A percentile compares a stretch with the other conserved stretches of the same genome.
Conservation (phyloP, 495 filamentous ascomycete genomes). For the Talaromyces ruber region DNA sequence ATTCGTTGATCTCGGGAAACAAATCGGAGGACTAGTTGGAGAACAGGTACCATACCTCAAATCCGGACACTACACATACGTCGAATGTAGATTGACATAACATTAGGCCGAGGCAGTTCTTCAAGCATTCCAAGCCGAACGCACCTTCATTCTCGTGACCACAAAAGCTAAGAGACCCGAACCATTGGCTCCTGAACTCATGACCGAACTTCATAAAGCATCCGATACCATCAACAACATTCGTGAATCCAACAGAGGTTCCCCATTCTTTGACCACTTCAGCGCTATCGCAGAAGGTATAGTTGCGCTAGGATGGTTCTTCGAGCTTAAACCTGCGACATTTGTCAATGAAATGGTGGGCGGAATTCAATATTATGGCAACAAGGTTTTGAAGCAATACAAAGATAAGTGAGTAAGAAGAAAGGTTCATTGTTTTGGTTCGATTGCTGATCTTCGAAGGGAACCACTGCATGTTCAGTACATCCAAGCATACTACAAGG, state of each 20-base stretch:
- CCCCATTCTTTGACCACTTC: constrained; percentile 65
- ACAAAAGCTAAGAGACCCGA: constrained; percentile 91
- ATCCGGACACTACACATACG: neutral
- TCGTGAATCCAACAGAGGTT: constrained; percentile 66
- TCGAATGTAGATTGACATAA: neutral
- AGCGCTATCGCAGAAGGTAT: constrained; percentile 85
- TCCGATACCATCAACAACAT: constrained; percentile 69
- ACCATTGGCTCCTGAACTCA: constrained; percentile 56
- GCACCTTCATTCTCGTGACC: constrained; percentile 78
- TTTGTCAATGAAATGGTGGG: constrained; percentile 71
- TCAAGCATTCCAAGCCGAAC: constrained; percentile 69
- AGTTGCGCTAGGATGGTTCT: constrained; percentile 76
- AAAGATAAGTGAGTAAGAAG: constrained; percentile 69
- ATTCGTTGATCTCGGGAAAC: constrained; percentile 69
- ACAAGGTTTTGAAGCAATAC: constrained; percentile 78
- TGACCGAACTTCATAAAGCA: constrained; percentile 74
- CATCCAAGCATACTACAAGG: constrained; percentile 77
- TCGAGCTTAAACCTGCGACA: constrained; percentile 69
- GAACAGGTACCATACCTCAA: constrained; percentile 54
- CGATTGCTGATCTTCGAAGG: constrained; percentile 27
- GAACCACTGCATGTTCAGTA: constrained; percentile 74
- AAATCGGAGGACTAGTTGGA: constrained; percentile 66
- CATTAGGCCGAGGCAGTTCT: constrained; percentile 49
- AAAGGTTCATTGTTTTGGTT: neutral
- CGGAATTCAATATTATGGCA: constrained; percentile 82